Percentiles rank a stretch among this genome's conserved stretches.
These are phyloP conservation scores for Zoysia pacifica DNA, from an alignment of 176 grass and related monocot genomes.

Conservation along the genomic window DNA sequence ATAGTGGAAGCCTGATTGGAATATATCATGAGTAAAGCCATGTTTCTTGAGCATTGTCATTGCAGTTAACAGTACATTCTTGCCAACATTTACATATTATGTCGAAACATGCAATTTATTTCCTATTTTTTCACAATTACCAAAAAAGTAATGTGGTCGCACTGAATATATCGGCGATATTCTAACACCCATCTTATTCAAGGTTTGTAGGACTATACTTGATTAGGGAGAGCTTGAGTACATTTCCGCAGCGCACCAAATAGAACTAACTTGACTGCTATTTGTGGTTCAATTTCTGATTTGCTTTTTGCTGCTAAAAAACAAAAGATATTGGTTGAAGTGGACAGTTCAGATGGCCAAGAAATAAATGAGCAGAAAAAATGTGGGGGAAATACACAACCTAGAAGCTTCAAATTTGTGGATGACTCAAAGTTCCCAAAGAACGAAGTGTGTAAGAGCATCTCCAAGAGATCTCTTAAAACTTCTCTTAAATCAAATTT, in stretches of 20 bases:
- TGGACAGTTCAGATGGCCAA: conserved; percentile 30
- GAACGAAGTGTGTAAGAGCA: conserved; percentile 21
- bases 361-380: conserved; percentile 16
- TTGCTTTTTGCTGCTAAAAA: conserved; percentile 64
- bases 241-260: conserved; percentile 88
- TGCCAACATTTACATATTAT: background rate
- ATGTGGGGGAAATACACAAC: conserved; percentile 14
- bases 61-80: conserved; percentile 7
- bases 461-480: too few relatives aligned
- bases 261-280: conserved; percentile 74
- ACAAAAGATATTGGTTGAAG: conserved; percentile 59
- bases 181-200: conserved; percentile 2
- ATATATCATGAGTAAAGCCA: background rate
- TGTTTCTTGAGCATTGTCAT: background rate
- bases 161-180: conserved; percentile 2
- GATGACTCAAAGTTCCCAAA: conserved; percentile 22
- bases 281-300: conserved; percentile 68
- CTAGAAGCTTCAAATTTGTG: conserved; percentile 44
- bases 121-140: background rate
- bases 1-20: too few relatives aligned
- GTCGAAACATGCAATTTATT: background rate
- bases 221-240: conserved; percentile 79
- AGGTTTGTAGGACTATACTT: conserved; percentile 72
- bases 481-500: too few relatives aligned
- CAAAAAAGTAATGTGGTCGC: background rate